Conservation (phyloP, 108 stramenopile species). For the Epithemia pelagica region DNA sequence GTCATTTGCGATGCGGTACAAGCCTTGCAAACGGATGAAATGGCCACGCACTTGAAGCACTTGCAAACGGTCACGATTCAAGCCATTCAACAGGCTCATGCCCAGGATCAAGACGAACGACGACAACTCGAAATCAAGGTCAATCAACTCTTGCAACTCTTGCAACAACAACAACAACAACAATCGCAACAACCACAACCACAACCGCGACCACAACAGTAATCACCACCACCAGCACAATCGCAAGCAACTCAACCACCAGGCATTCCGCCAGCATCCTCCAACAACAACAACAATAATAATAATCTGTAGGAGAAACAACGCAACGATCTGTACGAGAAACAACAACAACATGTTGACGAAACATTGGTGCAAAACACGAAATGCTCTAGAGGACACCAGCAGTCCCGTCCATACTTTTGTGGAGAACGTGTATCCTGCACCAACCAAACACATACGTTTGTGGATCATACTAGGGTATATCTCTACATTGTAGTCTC, state of each 20-base stretch:
- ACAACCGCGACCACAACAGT: background rate
- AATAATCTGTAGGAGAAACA: background rate
- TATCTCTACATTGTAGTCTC: no score
- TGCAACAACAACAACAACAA: background rate
- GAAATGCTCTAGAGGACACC: no score
- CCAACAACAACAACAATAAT: background rate
- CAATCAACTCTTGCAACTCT: background rate
- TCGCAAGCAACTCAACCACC: background rate
- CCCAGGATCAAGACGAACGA: background rate
- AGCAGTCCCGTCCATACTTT: no score
- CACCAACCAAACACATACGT: no score
- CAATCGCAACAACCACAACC: background rate
- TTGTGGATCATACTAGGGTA: no score
- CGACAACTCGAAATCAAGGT: background rate
- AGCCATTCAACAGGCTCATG: background rate
- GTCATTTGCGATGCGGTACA: conserved; percentile 74
- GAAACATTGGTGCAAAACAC: no score
- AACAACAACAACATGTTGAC: no score
- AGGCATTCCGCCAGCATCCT: background rate
- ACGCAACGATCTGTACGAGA: no score
- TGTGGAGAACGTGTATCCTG: no score
- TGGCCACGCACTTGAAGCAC: conserved; percentile 17
- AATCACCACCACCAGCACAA: background rate
- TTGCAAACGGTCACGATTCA: background rate
- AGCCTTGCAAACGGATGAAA: conserved; percentile 38